Base-by-base conservation (phyloP, 1,284 basidiomycete genomes). In the Vanrija sp. region DNA sequence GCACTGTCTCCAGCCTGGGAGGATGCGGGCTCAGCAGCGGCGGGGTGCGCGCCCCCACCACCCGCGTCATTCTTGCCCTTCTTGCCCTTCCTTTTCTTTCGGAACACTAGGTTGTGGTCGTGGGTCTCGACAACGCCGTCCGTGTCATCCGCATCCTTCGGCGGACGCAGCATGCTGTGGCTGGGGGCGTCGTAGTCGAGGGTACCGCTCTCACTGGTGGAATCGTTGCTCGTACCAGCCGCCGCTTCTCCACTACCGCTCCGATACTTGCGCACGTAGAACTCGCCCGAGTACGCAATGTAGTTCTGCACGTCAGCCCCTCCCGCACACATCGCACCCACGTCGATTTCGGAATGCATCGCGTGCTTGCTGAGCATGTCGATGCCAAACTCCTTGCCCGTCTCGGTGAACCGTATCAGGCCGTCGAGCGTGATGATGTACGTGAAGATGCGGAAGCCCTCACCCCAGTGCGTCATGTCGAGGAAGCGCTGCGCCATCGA, bases 261-360 rank as follows among this genome's bases (percentile, higher is more conserved):
- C 15, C 42, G 12, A 16, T 35, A 50, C 37, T 42, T 41, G 50
- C 57, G 53, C 6, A 59, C 45, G n/a, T 69, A 59, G 57, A 74
- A 74, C 51, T 74, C 72, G 41, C 72, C 72, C 39, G 65, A 68
- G 59, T 62, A 68, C 3, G 71, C 67, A 54, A 72, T 69, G 51
- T 69, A 74, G 16, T 62, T 66, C 70, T 72, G 50, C 15, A 1
- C 38, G 27, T 51, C 43, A 50, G 49, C 12, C 15, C 20, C 0
- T 12, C 3, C 12, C 4, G n/a, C 12, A 2, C 20, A 14, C 31
- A 18, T 18, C 8, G 12, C 16, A 67, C 68, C 64, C 51, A 71
- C 68, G n/a, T 77, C 68, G 14, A 79, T 78, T 59, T 80, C 77
- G 27, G 78, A 75, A 62, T 81, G 80, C 79, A 80, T 80, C n/a